These are phyloP conservation scores for Dissophora ornata DNA, from an alignment of 192 early-diverging fungal genomes.

Conservation along the genomic window DNA sequence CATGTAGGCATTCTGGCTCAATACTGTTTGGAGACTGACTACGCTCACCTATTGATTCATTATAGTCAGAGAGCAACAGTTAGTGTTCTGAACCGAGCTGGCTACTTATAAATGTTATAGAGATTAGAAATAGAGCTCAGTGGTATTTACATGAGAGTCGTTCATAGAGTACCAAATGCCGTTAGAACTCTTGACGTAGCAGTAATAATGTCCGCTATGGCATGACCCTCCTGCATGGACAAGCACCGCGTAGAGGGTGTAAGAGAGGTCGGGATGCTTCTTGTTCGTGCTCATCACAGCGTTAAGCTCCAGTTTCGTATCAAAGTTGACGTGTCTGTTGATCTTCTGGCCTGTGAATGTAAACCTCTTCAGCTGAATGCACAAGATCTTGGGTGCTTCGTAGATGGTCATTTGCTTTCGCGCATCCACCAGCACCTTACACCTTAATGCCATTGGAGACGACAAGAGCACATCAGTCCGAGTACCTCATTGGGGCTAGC, in stretches of 20 bases:
- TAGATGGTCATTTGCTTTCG: conserved; percentile 85
- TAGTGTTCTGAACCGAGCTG: background rate
- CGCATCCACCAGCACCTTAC: conserved; percentile 80
- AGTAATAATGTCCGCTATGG: conserved; percentile 89
- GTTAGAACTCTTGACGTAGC: conserved; percentile 80
- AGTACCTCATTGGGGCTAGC: no score
- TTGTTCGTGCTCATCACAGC: conserved; percentile 66
- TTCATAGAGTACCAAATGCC: conserved; percentile 87
- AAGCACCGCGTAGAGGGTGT: conserved; percentile 81
- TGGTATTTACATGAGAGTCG: conserved; percentile 63
- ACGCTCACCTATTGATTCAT: conserved; percentile 63
- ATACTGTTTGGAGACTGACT: conserved; percentile 74
- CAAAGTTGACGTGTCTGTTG: conserved; percentile 69
- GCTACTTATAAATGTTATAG: no score
- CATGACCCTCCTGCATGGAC: conserved; percentile 80
- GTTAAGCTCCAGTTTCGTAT: conserved; percentile 69
- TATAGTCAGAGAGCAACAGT: background rate
- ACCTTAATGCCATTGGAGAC: conserved; percentile 58
- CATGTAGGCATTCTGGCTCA: conserved; percentile 84
- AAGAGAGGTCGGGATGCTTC: conserved; percentile 48
- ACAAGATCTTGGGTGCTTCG: conserved; percentile 75
- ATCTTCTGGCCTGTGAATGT: conserved; percentile 76
- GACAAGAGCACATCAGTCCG: no score
- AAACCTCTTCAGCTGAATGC: conserved; percentile 90
- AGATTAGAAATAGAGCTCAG: background rate